Evolutionary conservation across 148 eudicot genomes (phyloP).

Genomic region (Nyssa sinensis): DNA sequence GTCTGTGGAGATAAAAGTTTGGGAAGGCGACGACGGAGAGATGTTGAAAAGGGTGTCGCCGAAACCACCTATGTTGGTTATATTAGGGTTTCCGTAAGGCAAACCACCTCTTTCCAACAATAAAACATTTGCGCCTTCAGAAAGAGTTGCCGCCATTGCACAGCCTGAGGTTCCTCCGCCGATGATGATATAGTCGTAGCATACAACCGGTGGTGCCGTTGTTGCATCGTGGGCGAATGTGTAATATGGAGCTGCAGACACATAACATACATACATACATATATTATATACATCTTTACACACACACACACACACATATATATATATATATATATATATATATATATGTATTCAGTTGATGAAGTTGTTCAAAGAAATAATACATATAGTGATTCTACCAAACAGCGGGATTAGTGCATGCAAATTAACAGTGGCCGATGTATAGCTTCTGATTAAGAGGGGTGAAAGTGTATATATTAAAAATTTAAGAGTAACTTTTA

Average conservation of each 20-base stretch:
- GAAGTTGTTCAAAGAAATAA: too few relatives aligned
- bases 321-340: too few relatives aligned
- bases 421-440: neutral
- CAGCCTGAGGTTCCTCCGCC: constrained; percentile 96
- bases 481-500: too few relatives aligned
- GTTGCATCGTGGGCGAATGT: constrained; percentile 64
- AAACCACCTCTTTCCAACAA: constrained; percentile 75
- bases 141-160: constrained; percentile 71
- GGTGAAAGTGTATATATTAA: too few relatives aligned
- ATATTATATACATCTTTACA: too few relatives aligned
- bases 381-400: too few relatives aligned
- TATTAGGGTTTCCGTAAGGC: constrained; percentile 58
- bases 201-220: constrained; percentile 39
- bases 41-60: constrained; percentile 31
- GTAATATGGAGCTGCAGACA: constrained; percentile 54
- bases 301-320: too few relatives aligned
- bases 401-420: too few relatives aligned
- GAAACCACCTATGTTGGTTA: constrained; percentile 43
- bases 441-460: too few relatives aligned
- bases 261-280: too few relatives aligned
- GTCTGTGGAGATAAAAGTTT: constrained; percentile 71
- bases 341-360: too few relatives aligned
- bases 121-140: constrained; percentile 48
- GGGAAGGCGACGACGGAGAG: constrained; percentile 67
- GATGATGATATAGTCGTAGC: constrained; percentile 76